A percentile compares a stretch with the other conserved stretches of the same genome.
Evolutionary conservation across 331 rosid genomes (phyloP).

Genomic region (Rosa hybrid): DNA sequence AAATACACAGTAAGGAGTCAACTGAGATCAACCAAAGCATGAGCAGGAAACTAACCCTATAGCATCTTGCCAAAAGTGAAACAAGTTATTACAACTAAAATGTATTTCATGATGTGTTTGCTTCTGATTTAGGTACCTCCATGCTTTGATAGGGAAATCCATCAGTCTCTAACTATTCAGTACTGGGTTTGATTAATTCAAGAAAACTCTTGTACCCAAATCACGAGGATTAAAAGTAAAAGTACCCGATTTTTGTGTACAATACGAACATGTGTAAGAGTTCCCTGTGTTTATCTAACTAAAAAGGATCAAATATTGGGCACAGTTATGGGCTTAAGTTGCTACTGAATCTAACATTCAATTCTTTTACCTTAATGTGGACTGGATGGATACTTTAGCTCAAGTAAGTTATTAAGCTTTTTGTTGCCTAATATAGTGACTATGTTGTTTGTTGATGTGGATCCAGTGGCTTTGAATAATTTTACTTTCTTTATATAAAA

Average conservation of each 20-base stretch:
- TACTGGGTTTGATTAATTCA: neutral
- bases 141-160: slow-evolving; percentile 6
- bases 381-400: no score
- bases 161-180: slow-evolving; percentile 8
- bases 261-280: neutral
- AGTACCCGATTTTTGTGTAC: neutral
- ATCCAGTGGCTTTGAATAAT: neutral
- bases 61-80: slow-evolving; percentile 21
- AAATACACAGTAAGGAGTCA: slow-evolving; percentile 7
- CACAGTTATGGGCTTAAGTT: neutral
- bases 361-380: neutral
- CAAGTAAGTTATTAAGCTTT: neutral
- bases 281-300: neutral
- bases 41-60: slow-evolving; percentile 4
- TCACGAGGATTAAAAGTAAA: slow-evolving; percentile 6
- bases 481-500: neutral
- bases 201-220: neutral
- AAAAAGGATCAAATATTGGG: neutral
- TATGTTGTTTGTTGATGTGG: neutral
- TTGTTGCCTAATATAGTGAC: neutral
- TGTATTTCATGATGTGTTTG: neutral
- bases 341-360: neutral
- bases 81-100: neutral
- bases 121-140: slow-evolving; percentile 14
- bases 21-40: slow-evolving; percentile 20